Percentiles rank a stretch among this genome's conserved stretches.
These are phyloP conservation scores for Ascobolus immersus DNA, from an alignment of 495 filamentous ascomycete species.

Conservation along the genomic window DNA sequence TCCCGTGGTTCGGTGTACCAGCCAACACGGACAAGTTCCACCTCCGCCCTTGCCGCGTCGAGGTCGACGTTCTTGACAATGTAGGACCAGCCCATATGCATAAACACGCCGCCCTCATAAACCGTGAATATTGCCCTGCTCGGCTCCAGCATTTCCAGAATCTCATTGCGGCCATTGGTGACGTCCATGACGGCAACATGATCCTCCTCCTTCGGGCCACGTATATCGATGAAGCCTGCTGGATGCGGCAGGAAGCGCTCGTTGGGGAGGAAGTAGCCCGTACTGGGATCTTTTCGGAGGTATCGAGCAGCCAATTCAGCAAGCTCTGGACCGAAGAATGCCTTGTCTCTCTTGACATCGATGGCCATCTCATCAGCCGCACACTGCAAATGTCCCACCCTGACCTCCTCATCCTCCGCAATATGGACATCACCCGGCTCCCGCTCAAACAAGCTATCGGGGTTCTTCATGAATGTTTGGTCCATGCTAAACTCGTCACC, in stretches of 20 bases:
- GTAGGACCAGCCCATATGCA: slow-evolving; percentile 82
- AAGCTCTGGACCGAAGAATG: slow-evolving; percentile 60
- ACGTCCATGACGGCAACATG: neutral
- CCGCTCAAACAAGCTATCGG: slow-evolving; percentile 71
- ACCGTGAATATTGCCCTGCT: slow-evolving; percentile 86
- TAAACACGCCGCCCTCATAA: slow-evolving; percentile 92
- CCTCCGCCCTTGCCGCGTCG: slow-evolving; percentile 43
- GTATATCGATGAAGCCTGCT: slow-evolving; percentile 59
- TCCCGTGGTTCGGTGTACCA: slow-evolving; percentile 35
- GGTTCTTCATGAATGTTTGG: slow-evolving; percentile 92
- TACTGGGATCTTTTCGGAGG: slow-evolving; percentile 30
- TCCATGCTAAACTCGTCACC: slow-evolving; percentile 59
- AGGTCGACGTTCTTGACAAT: slow-evolving; percentile 72
- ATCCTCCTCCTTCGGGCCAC: no score
- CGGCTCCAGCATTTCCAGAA: slow-evolving; percentile 89
- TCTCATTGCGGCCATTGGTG: slow-evolving; percentile 30
- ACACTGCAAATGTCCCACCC: slow-evolving; percentile 87
- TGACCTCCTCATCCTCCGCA: slow-evolving; percentile 70
- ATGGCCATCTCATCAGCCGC: slow-evolving; percentile 92
- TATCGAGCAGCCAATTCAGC: slow-evolving; percentile 36
- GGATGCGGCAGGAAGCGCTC: slow-evolving; percentile 70
- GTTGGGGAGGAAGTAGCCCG: slow-evolving; percentile 74
- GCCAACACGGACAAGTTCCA: slow-evolving; percentile 39
- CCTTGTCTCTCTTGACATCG: slow-evolving; percentile 40
- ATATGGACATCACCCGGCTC: slow-evolving; percentile 71